phyloP scores from a whole-genome alignment of 257 asterid species.

The Plantago ovata region DNA sequence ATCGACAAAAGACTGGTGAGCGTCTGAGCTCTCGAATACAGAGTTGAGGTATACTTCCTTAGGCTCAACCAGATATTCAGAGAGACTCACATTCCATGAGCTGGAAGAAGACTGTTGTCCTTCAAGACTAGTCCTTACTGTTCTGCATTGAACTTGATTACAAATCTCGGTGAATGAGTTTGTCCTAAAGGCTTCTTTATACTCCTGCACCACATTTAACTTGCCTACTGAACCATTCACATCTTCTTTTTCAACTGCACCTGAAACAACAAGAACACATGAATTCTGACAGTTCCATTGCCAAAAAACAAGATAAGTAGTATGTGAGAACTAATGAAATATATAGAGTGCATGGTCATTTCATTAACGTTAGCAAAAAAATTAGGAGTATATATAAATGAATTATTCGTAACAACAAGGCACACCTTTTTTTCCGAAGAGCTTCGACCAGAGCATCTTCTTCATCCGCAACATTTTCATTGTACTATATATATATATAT shows the following conservation, averaged over 20 bases:
- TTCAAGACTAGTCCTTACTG: constrained; percentile 21
- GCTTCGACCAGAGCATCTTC: constrained; percentile 26
- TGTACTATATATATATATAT: too few relatives aligned
- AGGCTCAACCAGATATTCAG: constrained; percentile 32
- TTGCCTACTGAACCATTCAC: constrained; percentile 26
- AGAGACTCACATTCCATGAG: constrained; percentile 13
- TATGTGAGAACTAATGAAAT: background rate
- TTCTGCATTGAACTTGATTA: constrained; percentile 39
- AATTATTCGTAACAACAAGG: background rate
- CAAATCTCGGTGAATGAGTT: constrained; percentile 61
- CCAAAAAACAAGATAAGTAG: background rate
- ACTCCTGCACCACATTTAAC: constrained; percentile 53
- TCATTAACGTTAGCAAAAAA: background rate
- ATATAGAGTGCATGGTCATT: background rate
- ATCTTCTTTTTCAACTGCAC: constrained; percentile 21
- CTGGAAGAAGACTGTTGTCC: constrained; percentile 13
- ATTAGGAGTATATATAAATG: background rate
- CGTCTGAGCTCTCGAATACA: constrained; percentile 20
- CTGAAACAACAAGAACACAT: constrained; percentile 26
- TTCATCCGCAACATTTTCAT: constrained; percentile 28
- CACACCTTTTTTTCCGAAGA: constrained; percentile 38
- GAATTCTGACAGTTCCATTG: background rate
- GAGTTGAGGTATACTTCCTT: constrained; percentile 29
- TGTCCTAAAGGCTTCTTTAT: constrained; percentile 60
- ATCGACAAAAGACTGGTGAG: constrained; percentile 32